phyloP scores from a whole-genome alignment of 768 basidiomycete species.

The Pleurotus djamor region DNA sequence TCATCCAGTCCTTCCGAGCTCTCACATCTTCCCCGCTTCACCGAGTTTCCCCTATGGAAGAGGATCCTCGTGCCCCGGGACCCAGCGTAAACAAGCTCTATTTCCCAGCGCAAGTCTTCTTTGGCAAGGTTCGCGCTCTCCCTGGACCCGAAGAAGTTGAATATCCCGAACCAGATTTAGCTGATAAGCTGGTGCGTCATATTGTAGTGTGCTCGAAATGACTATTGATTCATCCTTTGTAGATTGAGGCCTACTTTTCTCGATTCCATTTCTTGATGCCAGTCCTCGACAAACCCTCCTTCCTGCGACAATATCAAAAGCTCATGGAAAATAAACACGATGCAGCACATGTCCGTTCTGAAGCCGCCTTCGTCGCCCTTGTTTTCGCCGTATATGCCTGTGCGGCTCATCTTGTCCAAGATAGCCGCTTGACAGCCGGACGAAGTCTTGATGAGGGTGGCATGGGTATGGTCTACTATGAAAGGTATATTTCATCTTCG shows the following conservation, averaged over 20 bases:
- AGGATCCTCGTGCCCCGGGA: slow-evolving; percentile 76
- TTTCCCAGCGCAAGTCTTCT: slow-evolving; percentile 85
- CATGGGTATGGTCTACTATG: slow-evolving; percentile 88
- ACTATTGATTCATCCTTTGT: slow-evolving; percentile 18
- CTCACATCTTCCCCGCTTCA: slow-evolving; percentile 71
- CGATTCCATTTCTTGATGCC: slow-evolving; percentile 89
- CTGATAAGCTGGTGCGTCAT: slow-evolving; percentile 76
- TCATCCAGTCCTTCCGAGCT: slow-evolving; percentile 85
- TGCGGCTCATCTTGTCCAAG: slow-evolving; percentile 75
- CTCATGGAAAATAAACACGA: slow-evolving; percentile 74
- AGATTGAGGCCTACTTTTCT: slow-evolving; percentile 88
- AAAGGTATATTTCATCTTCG: slow-evolving; percentile 53
- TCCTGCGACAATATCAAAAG: slow-evolving; percentile 66
- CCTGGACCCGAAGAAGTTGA: slow-evolving; percentile 86
- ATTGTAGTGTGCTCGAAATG: background rate
- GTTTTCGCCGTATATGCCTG: slow-evolving; percentile 92
- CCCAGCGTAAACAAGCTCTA: slow-evolving; percentile 84
- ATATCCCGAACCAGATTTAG: slow-evolving; percentile 80
- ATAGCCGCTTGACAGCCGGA: slow-evolving; percentile 57
- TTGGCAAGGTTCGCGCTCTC: slow-evolving; percentile 81
- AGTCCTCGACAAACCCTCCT: slow-evolving; percentile 82
- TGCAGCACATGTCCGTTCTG: slow-evolving; percentile 45
- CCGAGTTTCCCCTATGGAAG: slow-evolving; percentile 82
- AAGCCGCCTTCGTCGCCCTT: slow-evolving; percentile 77
- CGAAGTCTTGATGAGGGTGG: slow-evolving; percentile 73